Evolutionary conservation across 345 rosid genomes (phyloP).

Genomic region (Lagerstroemia speciosa): DNA sequence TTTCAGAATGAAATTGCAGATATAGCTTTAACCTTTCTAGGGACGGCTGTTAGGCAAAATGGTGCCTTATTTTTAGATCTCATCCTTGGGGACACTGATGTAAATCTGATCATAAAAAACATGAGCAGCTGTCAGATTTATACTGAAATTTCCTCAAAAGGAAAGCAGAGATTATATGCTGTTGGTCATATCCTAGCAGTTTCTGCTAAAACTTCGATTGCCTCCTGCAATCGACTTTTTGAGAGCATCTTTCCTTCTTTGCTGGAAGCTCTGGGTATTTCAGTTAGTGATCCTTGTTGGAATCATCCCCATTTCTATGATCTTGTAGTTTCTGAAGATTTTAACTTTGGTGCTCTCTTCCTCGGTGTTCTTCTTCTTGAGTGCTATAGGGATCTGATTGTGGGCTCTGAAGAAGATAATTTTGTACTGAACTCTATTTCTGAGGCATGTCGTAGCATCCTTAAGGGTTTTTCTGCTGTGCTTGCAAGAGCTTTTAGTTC

Average conservation of each 20-base stretch:
- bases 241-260: slow-evolving; percentile 43
- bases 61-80: slow-evolving; percentile 32
- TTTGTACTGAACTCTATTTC: slow-evolving; percentile 20
- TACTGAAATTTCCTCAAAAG: slow-evolving; percentile 35
- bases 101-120: slow-evolving; percentile 41
- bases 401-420: slow-evolving; percentile 19
- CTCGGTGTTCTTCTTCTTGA: slow-evolving; percentile 59
- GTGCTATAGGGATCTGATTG: slow-evolving; percentile 55
- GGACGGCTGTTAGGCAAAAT: slow-evolving; percentile 47
- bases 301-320: slow-evolving; percentile 20
- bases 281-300: slow-evolving; percentile 23
- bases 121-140: slow-evolving; percentile 35
- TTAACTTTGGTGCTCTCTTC: slow-evolving; percentile 56
- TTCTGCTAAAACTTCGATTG: slow-evolving; percentile 52
- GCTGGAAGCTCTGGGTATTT: slow-evolving; percentile 46
- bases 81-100: slow-evolving; percentile 48
- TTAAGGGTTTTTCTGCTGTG: slow-evolving; percentile 36
- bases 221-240: slow-evolving; percentile 56
- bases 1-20: slow-evolving; percentile 38
- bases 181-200: slow-evolving; percentile 56
- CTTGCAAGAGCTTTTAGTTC: slow-evolving; percentile 40
- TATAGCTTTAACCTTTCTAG: slow-evolving; percentile 57
- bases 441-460: slow-evolving; percentile 42
- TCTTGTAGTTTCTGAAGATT: slow-evolving; percentile 22
- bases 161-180: slow-evolving; percentile 45